Evolutionary conservation across 2,329 filamentous ascomycete species (phyloP), one percentile per base, ranked within the genome.

Genomic region (Helotiales sp.): DNA sequence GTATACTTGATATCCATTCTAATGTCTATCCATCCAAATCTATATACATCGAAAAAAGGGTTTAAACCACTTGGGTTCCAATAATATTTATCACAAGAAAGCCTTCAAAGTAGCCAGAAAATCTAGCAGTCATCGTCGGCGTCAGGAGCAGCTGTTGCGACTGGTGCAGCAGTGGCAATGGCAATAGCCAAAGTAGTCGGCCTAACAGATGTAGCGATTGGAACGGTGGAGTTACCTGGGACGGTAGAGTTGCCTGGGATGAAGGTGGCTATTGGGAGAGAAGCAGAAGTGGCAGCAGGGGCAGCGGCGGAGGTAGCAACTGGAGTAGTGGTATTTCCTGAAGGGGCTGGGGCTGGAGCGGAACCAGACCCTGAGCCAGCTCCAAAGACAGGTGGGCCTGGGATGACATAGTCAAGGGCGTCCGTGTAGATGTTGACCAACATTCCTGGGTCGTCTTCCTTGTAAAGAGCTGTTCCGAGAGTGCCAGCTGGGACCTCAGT

Each of bases 391-490:
- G 75, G 50, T 70, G 78, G 78, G 24, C 78, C 77, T 1, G 78
- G 78, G 55, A 79, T 76, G 22, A 65, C 66, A 66, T 79, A 79
- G 17, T 70, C 61, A 6, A 74, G 67, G 45, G 71, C 69, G 5
- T 71, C 30, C 5, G 69, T 72, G 71, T 82, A 84, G 68, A 82
- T 77, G 67, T 78, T 76, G 57, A 79, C 72, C n/a, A 76, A 61
- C 71, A 84, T 81, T 30, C 84, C 83, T 8, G 80, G 70, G 37
- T 83, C 81, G n/a, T 73, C 76, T 28, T 73, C 65, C 47, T 75
- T 79, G 72, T 84, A 84, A 11, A 83, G 76, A 52, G 74, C 74
- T 11, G 76, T 79, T 20, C 77, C 82, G 2, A 73, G 66, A 28
- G 77, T 75, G 10, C 81, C 81, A 7, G 74, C 70, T 20, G 76